Base-by-base conservation (phyloP, 169 alveolate genomes). In the Perkinsus marinus region DNA sequence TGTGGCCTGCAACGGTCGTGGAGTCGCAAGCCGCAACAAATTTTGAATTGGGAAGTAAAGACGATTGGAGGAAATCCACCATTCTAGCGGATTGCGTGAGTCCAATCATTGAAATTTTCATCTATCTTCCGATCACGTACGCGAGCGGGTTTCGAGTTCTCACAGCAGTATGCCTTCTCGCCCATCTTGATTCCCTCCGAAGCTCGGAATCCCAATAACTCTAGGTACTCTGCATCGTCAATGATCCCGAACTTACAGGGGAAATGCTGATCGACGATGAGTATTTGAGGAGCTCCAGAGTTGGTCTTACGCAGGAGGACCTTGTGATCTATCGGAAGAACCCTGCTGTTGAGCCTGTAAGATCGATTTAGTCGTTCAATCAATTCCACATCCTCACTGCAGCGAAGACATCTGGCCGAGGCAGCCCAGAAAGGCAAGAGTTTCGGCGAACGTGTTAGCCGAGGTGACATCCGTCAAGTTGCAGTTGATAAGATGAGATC, bases 221-320 rank as follows among this genome's bases (percentile, higher is more conserved):
- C 9, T 30, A 57, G 79, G 79, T 57, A 26, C 79, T 57, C 79
- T 57, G 36, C 26, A 57, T 57, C 79, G 22, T 57, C 37, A 57
- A 41, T 39, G 91, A 89, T n/a, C 46, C 39, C 30, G 39, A 39
- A 2, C 39, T 41, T 9, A 89, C 46, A n/a, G 91, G 91, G 17
- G 47, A 89, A 37, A 89, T 89, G 91, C 68, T 89, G 38, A 89
- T 89, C 57, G 91, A 89, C 19, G 91, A 89, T 89, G 91, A 89
- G 19, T 89, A 89, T 37, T 34, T 89, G 91, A 89, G 68, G 16
- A 41, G 46, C 38, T 26, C 37, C 36, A 37, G 68, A n/a, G 79
- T 57, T 30, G 91, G 91, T 6, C 43, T 89, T 16, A 89, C 91
- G 57, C 38, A 38, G 17, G 68, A 89, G 36, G 91, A 89, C 38